Base-by-base conservation (phyloP, 2,329 filamentous ascomycete genomes). In the Fusarium humuli region DNA sequence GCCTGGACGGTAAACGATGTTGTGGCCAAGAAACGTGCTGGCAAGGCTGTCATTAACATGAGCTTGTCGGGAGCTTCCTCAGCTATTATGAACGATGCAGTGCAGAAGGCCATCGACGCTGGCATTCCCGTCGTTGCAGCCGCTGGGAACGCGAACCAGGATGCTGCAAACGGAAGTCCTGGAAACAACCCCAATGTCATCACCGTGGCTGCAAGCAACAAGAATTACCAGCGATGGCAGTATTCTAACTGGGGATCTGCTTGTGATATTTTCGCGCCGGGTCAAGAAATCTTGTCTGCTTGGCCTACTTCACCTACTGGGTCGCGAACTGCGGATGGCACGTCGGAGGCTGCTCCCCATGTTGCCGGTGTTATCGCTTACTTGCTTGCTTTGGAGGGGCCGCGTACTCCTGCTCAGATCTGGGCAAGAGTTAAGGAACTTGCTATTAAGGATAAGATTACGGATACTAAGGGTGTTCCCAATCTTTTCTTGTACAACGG, bases 231-330 rank as follows among this genome's bases (percentile, higher is more conserved):
- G 42, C 76, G 78, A 34, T 78, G 83, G 61, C 74, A 69, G 13
- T 81, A 75, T 74, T 85, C 83, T 58, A 86, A 86, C 78, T 86
- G 79, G 63, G 82, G 82, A 0, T 22, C 73, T 2, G 45, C 58
- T 0, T 62, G 61, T 2, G 59, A 69, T 2, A 46, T 69, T 1
- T 69, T 69, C 20, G 66, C 66, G 2, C 66, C 66, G 1, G 66
- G 66, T 1, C 5, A 69, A 13, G 30, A 49, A 0, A 52, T 69
- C 2, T 11, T 7, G 46, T 83, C 57, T 71, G 81, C 70, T 61
- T 83, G 42, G 40, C 23, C 56, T 6, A 44, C 45, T 0, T 71
- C 63, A 2, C 4, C 45, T 4, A 45, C 54, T 1, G 46, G 46
- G 4, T 30, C 45, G 0, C 41, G 48, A 8, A 65, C 47, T 0